phyloP scores from a whole-genome alignment of 2,329 filamentous ascomycete species.

The Cercospora sp. region DNA sequence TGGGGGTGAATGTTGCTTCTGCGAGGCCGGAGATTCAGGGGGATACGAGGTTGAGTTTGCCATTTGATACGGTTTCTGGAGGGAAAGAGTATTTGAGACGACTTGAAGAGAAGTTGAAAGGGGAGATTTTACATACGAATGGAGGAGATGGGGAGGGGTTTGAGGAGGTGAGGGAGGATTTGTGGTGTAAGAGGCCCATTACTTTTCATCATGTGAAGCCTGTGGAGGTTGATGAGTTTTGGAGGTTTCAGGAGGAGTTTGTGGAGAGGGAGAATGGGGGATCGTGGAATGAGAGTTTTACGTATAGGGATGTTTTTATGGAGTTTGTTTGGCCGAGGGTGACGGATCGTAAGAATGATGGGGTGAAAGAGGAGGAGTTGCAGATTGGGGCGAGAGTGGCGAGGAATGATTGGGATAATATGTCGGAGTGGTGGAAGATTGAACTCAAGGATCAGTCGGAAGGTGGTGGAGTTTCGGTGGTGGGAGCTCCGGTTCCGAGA shows the following conservation, averaged over 20 bases:
- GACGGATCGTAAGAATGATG: neutral
- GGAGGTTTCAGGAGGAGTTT: conserved; percentile 22
- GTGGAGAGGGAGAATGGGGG: conserved; percentile 7
- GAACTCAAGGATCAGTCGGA: neutral
- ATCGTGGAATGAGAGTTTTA: conserved; percentile 12
- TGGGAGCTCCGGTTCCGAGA: neutral
- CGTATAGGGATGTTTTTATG: conserved; percentile 20
- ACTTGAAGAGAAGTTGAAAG: neutral
- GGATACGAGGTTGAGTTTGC: conserved; percentile 24
- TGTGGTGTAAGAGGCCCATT: conserved; percentile 33
- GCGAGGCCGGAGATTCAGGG: conserved; percentile 28
- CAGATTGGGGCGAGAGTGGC: neutral
- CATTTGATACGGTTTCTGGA: neutral
- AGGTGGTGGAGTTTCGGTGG: neutral
- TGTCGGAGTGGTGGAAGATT: conserved; percentile 20
- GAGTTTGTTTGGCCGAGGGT: conserved; percentile 8
- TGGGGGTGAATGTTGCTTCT: conserved; percentile 26
- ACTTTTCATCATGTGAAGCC: conserved; percentile 31
- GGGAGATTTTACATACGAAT: neutral
- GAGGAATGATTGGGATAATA: conserved; percentile 17
- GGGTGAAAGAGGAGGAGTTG: neutral
- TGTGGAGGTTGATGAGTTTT: conserved; percentile 24
- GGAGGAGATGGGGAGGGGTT: neutral
- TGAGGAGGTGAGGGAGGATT: conserved; percentile 19
- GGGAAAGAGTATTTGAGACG: neutral